phyloP scores from a whole-genome alignment of 2,329 filamentous ascomycete genomes.

The Pseudocercospora crystallina region DNA sequence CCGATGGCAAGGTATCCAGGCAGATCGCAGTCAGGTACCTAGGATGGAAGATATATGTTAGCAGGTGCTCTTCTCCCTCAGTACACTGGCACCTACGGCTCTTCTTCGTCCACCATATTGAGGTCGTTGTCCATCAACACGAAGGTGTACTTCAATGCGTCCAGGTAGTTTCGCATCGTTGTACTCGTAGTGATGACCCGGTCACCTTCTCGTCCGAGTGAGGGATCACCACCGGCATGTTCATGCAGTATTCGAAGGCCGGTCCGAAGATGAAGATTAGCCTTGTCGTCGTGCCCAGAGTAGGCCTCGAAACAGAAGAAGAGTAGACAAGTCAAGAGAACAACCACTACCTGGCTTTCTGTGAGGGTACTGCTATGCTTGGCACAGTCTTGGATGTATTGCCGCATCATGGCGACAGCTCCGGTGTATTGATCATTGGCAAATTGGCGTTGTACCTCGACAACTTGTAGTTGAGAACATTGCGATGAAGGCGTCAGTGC shows the following conservation, averaged over 20 bases:
- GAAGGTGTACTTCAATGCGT: constrained; percentile 11
- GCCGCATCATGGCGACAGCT: constrained; percentile 3
- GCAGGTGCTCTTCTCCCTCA: no score
- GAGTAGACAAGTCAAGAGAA: constrained; percentile 12
- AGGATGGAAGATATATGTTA: not conserved
- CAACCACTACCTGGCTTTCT: constrained; percentile 3
- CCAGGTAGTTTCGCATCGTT: not conserved
- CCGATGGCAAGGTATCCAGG: not conserved
- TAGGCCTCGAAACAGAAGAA: constrained; percentile 18
- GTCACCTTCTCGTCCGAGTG: not conserved
- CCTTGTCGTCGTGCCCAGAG: constrained; percentile 9
- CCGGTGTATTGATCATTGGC: constrained; percentile 10
- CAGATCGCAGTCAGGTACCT: constrained; percentile 10
- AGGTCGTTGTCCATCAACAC: constrained; percentile 13
- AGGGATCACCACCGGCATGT: not conserved
- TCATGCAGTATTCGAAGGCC: constrained; percentile 8
- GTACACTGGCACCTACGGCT: no score
- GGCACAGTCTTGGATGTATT: constrained; percentile 3
- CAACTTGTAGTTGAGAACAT: no score
- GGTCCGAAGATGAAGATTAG: constrained; percentile 11
- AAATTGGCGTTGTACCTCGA: not conserved
- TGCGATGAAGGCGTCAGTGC: not conserved
- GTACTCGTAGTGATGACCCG: not conserved
- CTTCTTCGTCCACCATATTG: constrained; percentile 6
- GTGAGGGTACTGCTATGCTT: not conserved